phyloP scores from a whole-genome alignment of 345 rosid genomes.

The Camelina hispida region DNA sequence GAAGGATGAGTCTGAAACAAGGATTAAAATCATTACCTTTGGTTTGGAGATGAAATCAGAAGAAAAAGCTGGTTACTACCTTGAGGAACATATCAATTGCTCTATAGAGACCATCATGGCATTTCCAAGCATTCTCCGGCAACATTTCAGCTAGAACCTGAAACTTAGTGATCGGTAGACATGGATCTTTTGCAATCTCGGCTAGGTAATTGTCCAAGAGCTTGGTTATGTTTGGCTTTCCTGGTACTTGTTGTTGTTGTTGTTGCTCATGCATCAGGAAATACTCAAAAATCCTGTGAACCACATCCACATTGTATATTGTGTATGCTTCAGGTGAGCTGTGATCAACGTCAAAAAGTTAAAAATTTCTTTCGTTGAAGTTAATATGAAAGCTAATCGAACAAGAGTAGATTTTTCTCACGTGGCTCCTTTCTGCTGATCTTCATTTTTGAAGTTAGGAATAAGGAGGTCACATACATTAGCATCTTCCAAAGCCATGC shows the following conservation, averaged over 20 bases:
- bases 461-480: constrained; percentile 74
- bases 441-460: constrained; percentile 63
- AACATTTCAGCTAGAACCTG: constrained; percentile 78
- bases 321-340: constrained; percentile 61
- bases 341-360: constrained; percentile 27
- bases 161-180: constrained; percentile 73
- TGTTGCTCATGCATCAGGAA: constrained; percentile 81
- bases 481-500: constrained; percentile 67
- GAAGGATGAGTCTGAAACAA: constrained; percentile 74
- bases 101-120: constrained; percentile 88
- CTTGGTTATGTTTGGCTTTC: constrained; percentile 66
- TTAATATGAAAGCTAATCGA: background rate
- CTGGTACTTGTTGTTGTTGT: constrained; percentile 53
- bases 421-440: constrained; percentile 56
- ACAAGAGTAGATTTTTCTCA: constrained; percentile 42
- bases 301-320: constrained; percentile 66
- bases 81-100: constrained; percentile 91
- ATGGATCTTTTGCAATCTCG: constrained; percentile 77
- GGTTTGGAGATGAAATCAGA: constrained; percentile 11
- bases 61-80: constrained; percentile 50
- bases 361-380: background rate
- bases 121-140: constrained; percentile 68
- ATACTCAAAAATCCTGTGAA: constrained; percentile 75
- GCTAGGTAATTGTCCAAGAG: constrained; percentile 80
- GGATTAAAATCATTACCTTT: background rate